Base-by-base conservation (phyloP, 208 protist species). In the Leishmania braziliensis region DNA sequence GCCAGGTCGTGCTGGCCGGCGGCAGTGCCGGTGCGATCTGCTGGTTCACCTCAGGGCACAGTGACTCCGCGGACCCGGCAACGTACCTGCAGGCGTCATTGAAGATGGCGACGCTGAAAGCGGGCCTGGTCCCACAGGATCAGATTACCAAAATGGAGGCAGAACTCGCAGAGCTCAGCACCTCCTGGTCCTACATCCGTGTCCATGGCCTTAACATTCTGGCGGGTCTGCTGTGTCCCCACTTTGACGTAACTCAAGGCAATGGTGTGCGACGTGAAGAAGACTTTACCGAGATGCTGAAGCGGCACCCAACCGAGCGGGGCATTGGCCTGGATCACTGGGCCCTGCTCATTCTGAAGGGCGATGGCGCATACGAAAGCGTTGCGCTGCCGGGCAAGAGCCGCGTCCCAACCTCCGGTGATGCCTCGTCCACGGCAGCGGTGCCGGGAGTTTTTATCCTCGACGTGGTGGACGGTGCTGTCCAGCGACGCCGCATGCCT, bases 41-140 rank as follows among this genome's bases (percentile, higher is more conserved):
- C 79, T 98, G 93, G 93, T 98, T 98, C 79, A 94, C 93, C 18
- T 84, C 87, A 1, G 94, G 93, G 1, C 96, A 98, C 88, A 97
- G 93, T 79, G 96, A 98, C 88, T 97, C 93, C 0, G 94, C 93
- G 18, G 90, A 98, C 82, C 95, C 96, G 18, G 58, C 85, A 1
- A 95, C 92, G 39, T 98, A 93, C 78, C 83, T 90, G 3, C 79
- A 89, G 77, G 63, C 92, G 6, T 91, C 90, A 77, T 71, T 95
- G 53, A 75, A 80, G 14, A 73, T 12, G 33, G 73, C 85, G 70
- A 71, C 78, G 43, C 78, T 84, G 56, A 71, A 75, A 5, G 73
- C 78, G 33, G 84, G 81, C 3, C 72, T 81, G 1, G 26, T 86
- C 56, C 46, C 74, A 63, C 33, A 63, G 4, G 78, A 48, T 18